Evolutionary conservation across 768 basidiomycete species (phyloP).

Genomic region (Strobilomyces echinocephalus): DNA sequence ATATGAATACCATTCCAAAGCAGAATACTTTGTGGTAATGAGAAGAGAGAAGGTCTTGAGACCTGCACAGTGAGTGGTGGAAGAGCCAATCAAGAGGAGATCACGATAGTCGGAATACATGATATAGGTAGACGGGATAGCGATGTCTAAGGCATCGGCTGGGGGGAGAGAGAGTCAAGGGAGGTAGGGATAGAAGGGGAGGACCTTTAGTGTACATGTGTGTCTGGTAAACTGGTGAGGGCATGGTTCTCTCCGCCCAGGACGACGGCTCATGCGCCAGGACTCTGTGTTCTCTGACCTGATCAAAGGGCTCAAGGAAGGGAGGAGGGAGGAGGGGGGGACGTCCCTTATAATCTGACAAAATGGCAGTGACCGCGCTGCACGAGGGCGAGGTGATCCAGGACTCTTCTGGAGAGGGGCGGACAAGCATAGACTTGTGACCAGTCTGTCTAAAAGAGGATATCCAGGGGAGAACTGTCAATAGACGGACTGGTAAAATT

Average conservation of each 20-base stretch:
- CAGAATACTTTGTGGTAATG: conserved; percentile 73
- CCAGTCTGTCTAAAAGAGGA: no score
- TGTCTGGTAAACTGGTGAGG: conserved; percentile 62
- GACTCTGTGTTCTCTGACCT: conserved; percentile 51
- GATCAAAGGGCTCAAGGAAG: background rate
- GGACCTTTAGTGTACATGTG: conserved; percentile 91
- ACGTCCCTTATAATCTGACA: conserved; percentile 73
- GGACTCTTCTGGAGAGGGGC: conserved; percentile 57
- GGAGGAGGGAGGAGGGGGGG: conserved; percentile 17
- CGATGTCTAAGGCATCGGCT: conserved; percentile 85
- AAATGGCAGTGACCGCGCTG: conserved; percentile 90
- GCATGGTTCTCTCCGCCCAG: conserved; percentile 83
- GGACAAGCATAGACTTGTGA: conserved; percentile 50
- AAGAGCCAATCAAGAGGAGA: conserved; percentile 65
- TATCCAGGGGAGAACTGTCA: no score
- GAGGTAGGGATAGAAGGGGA: conserved; percentile 28
- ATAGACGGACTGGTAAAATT: no score
- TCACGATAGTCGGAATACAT: conserved; percentile 74
- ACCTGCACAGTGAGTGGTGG: conserved; percentile 77
- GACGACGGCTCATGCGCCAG: conserved; percentile 86
- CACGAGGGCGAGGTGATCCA: conserved; percentile 93
- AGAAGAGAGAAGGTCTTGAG: conserved; percentile 69
- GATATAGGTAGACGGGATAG: conserved; percentile 84
- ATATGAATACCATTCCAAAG: conserved; percentile 93
- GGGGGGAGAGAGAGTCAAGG: conserved; percentile 8